Conservation (phyloP, 768 basidiomycete genomes). For the Tulasnella sp. region DNA sequence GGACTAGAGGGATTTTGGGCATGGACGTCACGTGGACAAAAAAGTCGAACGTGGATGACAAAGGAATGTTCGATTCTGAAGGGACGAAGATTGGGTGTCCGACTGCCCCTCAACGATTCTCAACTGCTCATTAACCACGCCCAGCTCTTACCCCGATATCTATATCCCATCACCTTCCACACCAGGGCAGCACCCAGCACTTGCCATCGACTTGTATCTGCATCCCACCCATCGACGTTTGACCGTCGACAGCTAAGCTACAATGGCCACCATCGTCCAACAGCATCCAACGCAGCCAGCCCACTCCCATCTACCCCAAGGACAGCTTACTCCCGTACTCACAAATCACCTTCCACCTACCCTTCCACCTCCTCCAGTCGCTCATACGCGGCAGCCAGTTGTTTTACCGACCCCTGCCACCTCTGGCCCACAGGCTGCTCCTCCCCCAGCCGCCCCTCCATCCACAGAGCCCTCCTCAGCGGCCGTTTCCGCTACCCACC, state of each 20-base stretch:
- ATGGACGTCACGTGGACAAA: background rate
- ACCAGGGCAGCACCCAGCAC: background rate
- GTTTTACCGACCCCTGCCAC: background rate
- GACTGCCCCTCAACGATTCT: background rate
- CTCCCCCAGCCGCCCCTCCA: conserved; percentile 2
- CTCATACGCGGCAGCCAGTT: background rate
- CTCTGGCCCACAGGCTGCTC: background rate
- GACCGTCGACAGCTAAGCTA: background rate
- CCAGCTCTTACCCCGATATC: background rate
- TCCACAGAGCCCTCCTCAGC: background rate
- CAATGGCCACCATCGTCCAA: conserved; percentile 9
- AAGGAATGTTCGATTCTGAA: background rate
- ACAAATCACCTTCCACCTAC: background rate
- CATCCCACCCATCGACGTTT: background rate
- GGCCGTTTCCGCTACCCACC: background rate
- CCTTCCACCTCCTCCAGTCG: background rate
- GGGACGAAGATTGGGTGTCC: conserved; percentile 3
- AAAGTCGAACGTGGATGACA: background rate
- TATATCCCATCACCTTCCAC: background rate
- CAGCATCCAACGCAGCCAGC: conserved; percentile 7
- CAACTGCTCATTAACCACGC: conserved; percentile 2
- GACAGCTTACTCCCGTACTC: background rate
- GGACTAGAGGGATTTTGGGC: background rate
- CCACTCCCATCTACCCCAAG: conserved; percentile 1
- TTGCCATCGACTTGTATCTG: background rate